Evolutionary conservation across 768 basidiomycete species (phyloP), one percentile per base, ranked within the genome.

Genomic region (Leucogyrophana mollusca): DNA sequence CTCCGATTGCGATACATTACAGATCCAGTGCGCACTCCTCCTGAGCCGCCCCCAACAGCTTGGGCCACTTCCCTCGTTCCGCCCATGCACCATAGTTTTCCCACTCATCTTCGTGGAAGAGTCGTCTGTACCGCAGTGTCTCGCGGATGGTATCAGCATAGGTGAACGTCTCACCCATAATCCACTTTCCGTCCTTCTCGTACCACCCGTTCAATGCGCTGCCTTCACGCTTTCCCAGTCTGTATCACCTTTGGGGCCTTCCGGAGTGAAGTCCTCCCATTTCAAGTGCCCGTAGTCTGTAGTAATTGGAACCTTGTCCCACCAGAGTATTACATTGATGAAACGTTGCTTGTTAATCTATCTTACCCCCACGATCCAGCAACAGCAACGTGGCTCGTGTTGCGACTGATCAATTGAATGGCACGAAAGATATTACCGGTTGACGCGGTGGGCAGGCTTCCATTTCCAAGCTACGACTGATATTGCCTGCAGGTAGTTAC

Each of bases 111-210:
- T 63, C 61, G 7, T 70, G 69, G 40, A 61, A 61, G 2, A 69
- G 25, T 9, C 51, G 51, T 51, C 61, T 71, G 6, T 62, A 41
- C 59, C 62, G 72, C 0, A 57, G 18, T 7, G 72, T 42, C 30
- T 57, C 55, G 4, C 52, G 46, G 2, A 64, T 59, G 23, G 77
- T 60, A 53, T 80, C 77, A 0, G 67, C 69, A 56, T 69, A 78
- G 1, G 61, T 64, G 10, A 66, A 51, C 10, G 49, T 53, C 5
- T 66, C 55, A 1, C 75, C 76, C 49, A 71, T 60, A 16, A 77
- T 47, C 44, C 64, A 74, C 20, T 60, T 63, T 1, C 66, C 64
- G 3, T 40, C 63, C 27, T 57, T 53, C 27, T 54, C 59, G 43
- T 66, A 60, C 41, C 30, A 27, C 22, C 22, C 33, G 1, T 10